Conservation (phyloP, 75 land plant species). For the Isoetes taiwanensis region DNA sequence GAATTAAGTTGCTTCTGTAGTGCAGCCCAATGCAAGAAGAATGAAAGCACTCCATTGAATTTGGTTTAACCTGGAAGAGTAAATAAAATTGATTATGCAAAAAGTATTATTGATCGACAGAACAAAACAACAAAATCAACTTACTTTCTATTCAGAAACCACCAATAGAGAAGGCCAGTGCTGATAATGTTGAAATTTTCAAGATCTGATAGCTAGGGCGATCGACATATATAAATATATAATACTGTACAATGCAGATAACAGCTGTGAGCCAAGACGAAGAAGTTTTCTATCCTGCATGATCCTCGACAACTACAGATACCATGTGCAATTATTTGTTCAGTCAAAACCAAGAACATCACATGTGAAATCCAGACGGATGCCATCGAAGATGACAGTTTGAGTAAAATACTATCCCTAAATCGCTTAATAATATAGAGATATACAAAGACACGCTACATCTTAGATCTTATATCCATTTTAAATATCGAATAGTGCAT, state of each 20-base stretch:
- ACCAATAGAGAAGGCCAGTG: constrained; percentile 64
- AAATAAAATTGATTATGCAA: not conserved
- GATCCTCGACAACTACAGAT: too few species aligned
- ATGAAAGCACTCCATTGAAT: constrained; percentile 80
- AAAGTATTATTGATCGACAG: not conserved
- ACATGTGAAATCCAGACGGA: too few species aligned
- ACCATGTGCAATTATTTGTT: too few species aligned
- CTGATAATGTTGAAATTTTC: constrained; percentile 81
- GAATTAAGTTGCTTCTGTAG: constrained; percentile 69
- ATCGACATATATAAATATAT: constrained; percentile 85
- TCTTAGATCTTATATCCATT: too few species aligned
- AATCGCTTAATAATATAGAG: too few species aligned
- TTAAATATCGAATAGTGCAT: too few species aligned
- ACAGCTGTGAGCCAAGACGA: too few species aligned
- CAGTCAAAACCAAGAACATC: too few species aligned
- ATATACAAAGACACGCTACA: too few species aligned
- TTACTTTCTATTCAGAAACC: constrained; percentile 60
- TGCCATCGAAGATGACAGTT: too few species aligned
- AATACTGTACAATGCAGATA: constrained; percentile 67
- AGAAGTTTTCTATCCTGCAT: too few species aligned
- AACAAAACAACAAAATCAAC: not conserved
- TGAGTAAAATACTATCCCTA: too few species aligned
- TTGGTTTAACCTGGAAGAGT: constrained; percentile 40
- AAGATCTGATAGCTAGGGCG: constrained; percentile 86
- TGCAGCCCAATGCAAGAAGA: constrained; percentile 62